Base-by-base conservation (phyloP, 306 rosid species). In the Quercus glauca region DNA sequence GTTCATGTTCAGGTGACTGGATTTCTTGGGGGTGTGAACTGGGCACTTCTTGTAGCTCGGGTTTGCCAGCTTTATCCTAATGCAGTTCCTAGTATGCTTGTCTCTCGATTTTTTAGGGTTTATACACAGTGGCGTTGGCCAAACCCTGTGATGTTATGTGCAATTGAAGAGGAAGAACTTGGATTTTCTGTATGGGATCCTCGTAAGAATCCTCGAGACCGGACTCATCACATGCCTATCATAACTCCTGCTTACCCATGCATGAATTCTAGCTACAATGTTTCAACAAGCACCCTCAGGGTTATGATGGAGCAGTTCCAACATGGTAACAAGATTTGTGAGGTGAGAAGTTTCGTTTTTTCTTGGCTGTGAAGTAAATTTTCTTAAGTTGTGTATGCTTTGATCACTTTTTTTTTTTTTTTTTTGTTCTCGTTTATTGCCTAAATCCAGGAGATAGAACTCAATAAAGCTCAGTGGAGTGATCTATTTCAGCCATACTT, bases 61-160 rank as follows among this genome's bases (percentile, higher is more conserved):
- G 82, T 94, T 20, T 94, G 99, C 84, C 99, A 94, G 86, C 86
- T 92, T 78, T 94, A 92, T 81, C 99, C 99, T 37, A 92, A 92
- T 88, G 99, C 97, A 80, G 91, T 83, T 82, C 97, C 98, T 45
- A 92, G 97, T 85, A 91, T 94, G 98, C 89, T 94, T 74, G 97
- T 92, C 64, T 87, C 98, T 79, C 88, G 94, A 74, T 94, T 94
- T 87, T 94, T 94, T 78, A 90, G 98, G 88, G 95, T 94, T 5
- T 94, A 90, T 73, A 92, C 99, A 61, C 99, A 91, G 88, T 94
- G 99, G 99, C 84, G 97, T 60, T 94, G 99, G 99, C 97, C 99
- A 73, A 94, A 91, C 79, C 99, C 97, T 73, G 97, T 94, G 41
- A 93, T 91, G 94, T 76, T 94, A 73, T 91, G 97, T 86, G 79